Conservation (phyloP, 768 basidiomycete species). For the Mycena capillaripes region DNA sequence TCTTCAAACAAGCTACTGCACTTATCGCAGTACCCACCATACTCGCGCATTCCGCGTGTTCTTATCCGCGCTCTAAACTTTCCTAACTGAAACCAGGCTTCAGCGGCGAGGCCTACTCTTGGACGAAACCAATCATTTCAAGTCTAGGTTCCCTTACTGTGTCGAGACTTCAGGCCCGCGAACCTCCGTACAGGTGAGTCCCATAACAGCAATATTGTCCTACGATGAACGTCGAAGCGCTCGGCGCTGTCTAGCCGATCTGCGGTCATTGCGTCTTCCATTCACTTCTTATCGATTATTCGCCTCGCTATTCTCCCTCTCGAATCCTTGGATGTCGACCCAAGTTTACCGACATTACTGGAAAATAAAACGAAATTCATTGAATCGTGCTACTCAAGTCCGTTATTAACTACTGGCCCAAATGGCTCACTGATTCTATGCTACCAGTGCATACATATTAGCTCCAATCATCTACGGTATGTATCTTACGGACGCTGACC, state of each 20-base stretch:
- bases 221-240: background rate
- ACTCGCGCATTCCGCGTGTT: conserved; percentile 19
- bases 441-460: background rate
- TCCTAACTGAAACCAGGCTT: background rate
- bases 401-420: conserved; percentile 21
- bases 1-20: background rate
- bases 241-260: too few species aligned
- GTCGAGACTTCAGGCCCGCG: too few species aligned
- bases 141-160: background rate
- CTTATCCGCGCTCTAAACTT: background rate
- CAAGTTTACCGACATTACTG: background rate
- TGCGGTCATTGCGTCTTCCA: background rate
- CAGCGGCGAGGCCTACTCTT: conserved; percentile 19
- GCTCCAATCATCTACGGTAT: background rate
- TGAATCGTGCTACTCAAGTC: conserved; percentile 2
- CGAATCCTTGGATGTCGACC: background rate
- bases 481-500: background rate
- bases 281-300: background rate
- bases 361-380: background rate
- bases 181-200: too few species aligned
- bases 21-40: background rate
- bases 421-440: conserved; percentile 19
- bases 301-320: background rate
- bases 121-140: background rate
- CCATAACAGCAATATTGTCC: too few species aligned